A percentile compares a stretch with the other conserved stretches of the same genome.
These are phyloP conservation scores for Wallemia hederae DNA, from an alignment of 1,284 basidiomycete genomes.

Conservation along the genomic window DNA sequence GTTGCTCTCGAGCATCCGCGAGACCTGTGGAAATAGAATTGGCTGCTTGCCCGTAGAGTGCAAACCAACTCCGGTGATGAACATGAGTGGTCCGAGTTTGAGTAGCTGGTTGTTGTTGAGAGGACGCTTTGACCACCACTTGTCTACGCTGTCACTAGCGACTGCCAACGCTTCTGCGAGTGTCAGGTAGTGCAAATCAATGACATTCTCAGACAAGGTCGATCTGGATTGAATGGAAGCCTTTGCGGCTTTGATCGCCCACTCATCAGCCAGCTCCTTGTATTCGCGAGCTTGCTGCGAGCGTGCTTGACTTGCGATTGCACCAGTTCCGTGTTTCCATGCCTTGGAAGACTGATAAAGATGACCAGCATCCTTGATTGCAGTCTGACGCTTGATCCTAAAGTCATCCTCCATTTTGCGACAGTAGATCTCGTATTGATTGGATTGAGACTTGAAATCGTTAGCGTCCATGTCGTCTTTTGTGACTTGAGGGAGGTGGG, in stretches of 20 bases:
- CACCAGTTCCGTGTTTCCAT: not conserved
- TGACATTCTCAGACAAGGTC: not conserved
- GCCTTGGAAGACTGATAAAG: not conserved
- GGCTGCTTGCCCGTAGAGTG: not conserved
- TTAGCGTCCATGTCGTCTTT: not conserved
- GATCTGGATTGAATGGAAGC: not conserved
- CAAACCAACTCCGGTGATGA: not conserved
- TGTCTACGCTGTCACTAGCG: not conserved
- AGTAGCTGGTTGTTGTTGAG: not conserved
- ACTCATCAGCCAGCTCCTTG: not conserved
- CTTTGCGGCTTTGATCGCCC: not conserved
- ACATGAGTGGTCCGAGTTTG: not conserved
- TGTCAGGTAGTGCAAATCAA: not conserved
- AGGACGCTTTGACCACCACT: not conserved
- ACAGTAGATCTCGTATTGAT: not conserved
- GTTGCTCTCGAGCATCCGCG: not conserved
- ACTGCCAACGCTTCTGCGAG: not conserved
- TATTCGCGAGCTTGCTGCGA: not conserved
- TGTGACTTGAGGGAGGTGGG: not conserved
- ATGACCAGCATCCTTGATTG: not conserved
- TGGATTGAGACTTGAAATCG: not conserved
- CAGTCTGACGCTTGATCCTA: not conserved
- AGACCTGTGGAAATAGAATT: not conserved
- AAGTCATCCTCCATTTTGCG: not conserved
- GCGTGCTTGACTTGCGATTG: not conserved